Percentiles rank a stretch among this genome's conserved stretches.
Conservation (phyloP, 2,329 filamentous ascomycete species). For the Epichloe sibirici region DNA sequence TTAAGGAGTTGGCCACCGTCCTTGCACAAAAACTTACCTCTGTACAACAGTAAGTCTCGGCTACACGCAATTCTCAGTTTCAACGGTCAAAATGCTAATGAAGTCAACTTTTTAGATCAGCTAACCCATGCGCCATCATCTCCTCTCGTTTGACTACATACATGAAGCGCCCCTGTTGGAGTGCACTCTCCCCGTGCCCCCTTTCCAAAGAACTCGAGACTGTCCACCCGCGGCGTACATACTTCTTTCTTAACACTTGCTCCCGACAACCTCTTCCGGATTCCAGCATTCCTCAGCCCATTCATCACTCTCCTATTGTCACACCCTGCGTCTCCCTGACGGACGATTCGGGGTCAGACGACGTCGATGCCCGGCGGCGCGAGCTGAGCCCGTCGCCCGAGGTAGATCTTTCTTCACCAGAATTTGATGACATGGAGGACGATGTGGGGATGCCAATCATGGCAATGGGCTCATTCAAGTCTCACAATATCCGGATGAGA, state of each 20-base stretch:
- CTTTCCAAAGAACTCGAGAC: conserved; percentile 86
- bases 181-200: conserved; percentile 66
- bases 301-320: conserved; percentile 41
- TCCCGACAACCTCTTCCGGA: conserved; percentile 68
- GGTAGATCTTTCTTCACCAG: conserved; percentile 76
- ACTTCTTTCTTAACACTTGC: conserved; percentile 89
- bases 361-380: conserved; percentile 55
- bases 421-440: conserved; percentile 65
- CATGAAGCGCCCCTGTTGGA: conserved; percentile 77
- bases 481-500: conserved; percentile 23
- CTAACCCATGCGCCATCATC: conserved; percentile 89
- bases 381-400: conserved; percentile 85
- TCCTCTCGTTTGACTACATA: conserved; percentile 84
- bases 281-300: conserved; percentile 18
- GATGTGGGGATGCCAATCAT: conserved; percentile 46
- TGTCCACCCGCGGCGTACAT: conserved; percentile 86
- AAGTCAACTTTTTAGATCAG: conserved; percentile 51
- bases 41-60: conserved; percentile 71
- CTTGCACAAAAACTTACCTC: conserved; percentile 65
- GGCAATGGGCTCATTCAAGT: conserved; percentile 52
- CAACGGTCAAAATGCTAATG: neutral
- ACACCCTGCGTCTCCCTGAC: conserved; percentile 67
- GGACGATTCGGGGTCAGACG: conserved; percentile 47
- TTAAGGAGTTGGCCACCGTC: conserved; percentile 81
- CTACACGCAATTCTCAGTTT: neutral